Evolutionary conservation across 176 grass and related monocot genomes (phyloP), one percentile per base, ranked within the genome.

Genomic region (Coix lacrymajobi): DNA sequence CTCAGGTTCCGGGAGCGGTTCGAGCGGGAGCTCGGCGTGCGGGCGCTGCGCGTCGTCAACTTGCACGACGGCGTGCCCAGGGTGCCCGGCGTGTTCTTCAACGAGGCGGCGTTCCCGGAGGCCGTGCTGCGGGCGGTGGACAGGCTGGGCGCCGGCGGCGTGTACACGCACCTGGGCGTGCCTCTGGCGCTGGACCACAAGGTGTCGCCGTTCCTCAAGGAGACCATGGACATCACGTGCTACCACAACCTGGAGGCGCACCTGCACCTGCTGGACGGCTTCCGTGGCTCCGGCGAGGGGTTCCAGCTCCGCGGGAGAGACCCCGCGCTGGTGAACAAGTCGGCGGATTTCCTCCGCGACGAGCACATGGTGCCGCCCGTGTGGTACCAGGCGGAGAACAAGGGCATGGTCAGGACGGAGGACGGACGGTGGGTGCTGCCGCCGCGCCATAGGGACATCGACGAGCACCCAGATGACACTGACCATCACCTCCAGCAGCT

Each of bases 251-350:
- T 95, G 4, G 92, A 95, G 83, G 87, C 87, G 4, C 84, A 81
- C 78, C 75, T 89, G n/a, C 87, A 92, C 77, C 79, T 92, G 60
- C 77, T 94, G 19, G 89, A 94, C 54, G 92, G 92, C 22, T 94
- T 76, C 82, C 77, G 65, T 1, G 84, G 84, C 33, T 7, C 3
- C 32, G 74, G 11, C 80, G 19, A 2, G 92, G 86, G 57, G 15
- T 94, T 94, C 60, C 5, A 70, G 67, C 72, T 78, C 15, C 69
- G 56, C 11, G 84, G 84, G 1, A 84, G 92, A 66, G 89, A 94
- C 11, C 92, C 92, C 0, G 92, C 92, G 54, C 48, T 91, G 12
- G 89, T 91, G 32, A 94, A 91, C 89, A 94, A 94, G 84, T 81
- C 79, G 0, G 63, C 79, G 0, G 84, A 91, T 26, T 94, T 94